Percentiles rank a stretch among this genome's conserved stretches.
Evolutionary conservation across 2,329 filamentous ascomycete species (phyloP).

Genomic region (Botrytis sinoallii): DNA sequence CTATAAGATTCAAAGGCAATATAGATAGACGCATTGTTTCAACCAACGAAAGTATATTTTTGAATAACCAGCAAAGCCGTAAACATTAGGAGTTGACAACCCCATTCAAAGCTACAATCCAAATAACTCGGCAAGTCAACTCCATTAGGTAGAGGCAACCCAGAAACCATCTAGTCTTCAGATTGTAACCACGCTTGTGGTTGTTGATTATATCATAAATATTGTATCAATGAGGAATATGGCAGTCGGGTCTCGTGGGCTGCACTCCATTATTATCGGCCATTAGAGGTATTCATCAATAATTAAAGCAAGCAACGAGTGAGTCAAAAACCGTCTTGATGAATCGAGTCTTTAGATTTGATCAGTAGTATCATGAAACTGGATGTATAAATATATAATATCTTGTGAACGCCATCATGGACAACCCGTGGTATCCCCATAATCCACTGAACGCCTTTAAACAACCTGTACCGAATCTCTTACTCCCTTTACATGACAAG

Average conservation of each 20-base stretch:
- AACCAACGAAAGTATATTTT: too few relatives aligned
- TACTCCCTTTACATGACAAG: too few relatives aligned
- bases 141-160: neutral
- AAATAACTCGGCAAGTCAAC: too few relatives aligned
- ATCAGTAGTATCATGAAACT: neutral
- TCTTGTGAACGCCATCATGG: constrained; percentile 4
- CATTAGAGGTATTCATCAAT: neutral
- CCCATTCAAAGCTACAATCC: too few relatives aligned
- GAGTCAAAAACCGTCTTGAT: neutral
- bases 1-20: too few relatives aligned
- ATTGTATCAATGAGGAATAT: neutral
- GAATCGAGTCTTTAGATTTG: neutral
- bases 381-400: neutral
- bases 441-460: constrained; percentile 11
- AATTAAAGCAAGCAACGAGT: neutral
- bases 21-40: too few relatives aligned
- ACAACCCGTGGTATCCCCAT: constrained; percentile 12
- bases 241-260: neutral
- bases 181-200: neutral
- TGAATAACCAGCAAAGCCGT: too few relatives aligned
- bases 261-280: neutral
- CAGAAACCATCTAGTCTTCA: neutral
- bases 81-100: too few relatives aligned
- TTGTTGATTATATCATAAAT: neutral
- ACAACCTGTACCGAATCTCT: neutral